A percentile compares a stretch with the other conserved stretches of the same genome.
Evolutionary conservation across 306 rosid species (phyloP).

Genomic region (Glycine latifolia): DNA sequence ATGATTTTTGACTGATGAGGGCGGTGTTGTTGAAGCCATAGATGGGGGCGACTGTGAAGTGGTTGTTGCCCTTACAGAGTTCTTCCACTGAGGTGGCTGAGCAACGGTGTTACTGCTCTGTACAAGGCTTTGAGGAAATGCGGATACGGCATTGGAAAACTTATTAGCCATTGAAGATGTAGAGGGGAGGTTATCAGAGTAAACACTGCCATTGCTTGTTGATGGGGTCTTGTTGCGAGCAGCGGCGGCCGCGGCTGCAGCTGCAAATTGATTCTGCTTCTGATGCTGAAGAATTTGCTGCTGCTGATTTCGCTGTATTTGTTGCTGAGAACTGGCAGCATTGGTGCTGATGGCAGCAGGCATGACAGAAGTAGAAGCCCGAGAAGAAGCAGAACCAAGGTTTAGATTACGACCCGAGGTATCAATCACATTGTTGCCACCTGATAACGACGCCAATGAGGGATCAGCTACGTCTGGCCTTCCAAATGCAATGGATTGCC

Average conservation of each 20-base stretch:
- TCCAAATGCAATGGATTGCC: constrained; percentile 87
- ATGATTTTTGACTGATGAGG: constrained; percentile 66
- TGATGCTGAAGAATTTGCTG: constrained; percentile 67
- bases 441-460: constrained; percentile 54
- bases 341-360: constrained; percentile 54
- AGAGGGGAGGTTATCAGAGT: constrained; percentile 75
- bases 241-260: constrained; percentile 56
- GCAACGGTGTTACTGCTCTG: constrained; percentile 72
- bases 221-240: constrained; percentile 66
- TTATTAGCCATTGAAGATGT: constrained; percentile 73
- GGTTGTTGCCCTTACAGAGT: constrained; percentile 59
- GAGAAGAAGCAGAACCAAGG: constrained; percentile 63
- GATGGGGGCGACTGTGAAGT: constrained; percentile 69
- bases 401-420: constrained; percentile 70
- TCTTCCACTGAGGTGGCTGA: constrained; percentile 95
- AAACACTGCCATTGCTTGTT: constrained; percentile 73
- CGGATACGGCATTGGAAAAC: constrained; percentile 73
- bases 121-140: constrained; percentile 75
- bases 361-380: constrained; percentile 64
- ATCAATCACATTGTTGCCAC: constrained; percentile 72
- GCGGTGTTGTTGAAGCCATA: constrained; percentile 68
- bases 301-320: constrained; percentile 67
- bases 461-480: constrained; percentile 76
- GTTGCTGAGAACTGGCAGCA: constrained; percentile 70
- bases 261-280: constrained; percentile 67